Conservation (phyloP, 495 filamentous ascomycete genomes). For the Aspergillus egyptiacus region DNA sequence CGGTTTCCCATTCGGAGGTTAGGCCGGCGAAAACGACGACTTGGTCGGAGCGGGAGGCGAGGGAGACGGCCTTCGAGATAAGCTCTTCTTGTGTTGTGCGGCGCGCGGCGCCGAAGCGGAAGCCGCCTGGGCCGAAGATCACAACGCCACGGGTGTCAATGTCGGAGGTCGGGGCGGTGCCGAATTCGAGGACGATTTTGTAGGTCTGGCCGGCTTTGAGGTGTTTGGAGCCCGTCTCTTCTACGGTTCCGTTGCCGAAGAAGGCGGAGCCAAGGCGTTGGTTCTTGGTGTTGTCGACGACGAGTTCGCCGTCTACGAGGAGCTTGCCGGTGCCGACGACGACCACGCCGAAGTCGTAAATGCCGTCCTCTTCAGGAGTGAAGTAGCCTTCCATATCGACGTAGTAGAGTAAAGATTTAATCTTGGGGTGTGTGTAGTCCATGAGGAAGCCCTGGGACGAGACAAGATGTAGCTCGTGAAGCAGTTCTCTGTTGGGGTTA, state of each 20-base stretch:
- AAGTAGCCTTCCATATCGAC: slow-evolving; percentile 56
- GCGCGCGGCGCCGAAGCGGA: slow-evolving; percentile 70
- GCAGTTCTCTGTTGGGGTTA: slow-evolving; percentile 36
- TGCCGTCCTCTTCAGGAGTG: slow-evolving; percentile 54
- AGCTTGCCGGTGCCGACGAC: slow-evolving; percentile 68
- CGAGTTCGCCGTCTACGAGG: slow-evolving; percentile 60
- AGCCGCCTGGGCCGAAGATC: slow-evolving; percentile 62
- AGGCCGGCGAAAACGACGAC: slow-evolving; percentile 76
- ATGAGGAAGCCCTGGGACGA: slow-evolving; percentile 53
- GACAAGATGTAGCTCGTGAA: slow-evolving; percentile 50
- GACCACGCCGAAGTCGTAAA: slow-evolving; percentile 71
- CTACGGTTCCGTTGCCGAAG: slow-evolving; percentile 55
- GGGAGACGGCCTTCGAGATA: slow-evolving; percentile 53
- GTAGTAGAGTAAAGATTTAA: slow-evolving; percentile 50
- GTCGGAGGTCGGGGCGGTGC: slow-evolving; percentile 56
- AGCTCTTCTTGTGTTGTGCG: slow-evolving; percentile 61
- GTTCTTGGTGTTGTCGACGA: slow-evolving; percentile 63
- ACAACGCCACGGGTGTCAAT: slow-evolving; percentile 47
- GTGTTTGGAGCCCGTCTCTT: slow-evolving; percentile 51
- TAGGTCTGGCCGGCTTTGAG: slow-evolving; percentile 57
- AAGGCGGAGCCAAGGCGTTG: slow-evolving; percentile 57
- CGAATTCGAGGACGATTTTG: slow-evolving; percentile 57
- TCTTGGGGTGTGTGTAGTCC: slow-evolving; percentile 56
- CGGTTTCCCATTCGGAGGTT: slow-evolving; percentile 82
- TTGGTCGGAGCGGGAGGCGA: slow-evolving; percentile 61